Evolutionary conservation across 2,329 filamentous ascomycete species (phyloP).

Genomic region (Aspergillus sp.): DNA sequence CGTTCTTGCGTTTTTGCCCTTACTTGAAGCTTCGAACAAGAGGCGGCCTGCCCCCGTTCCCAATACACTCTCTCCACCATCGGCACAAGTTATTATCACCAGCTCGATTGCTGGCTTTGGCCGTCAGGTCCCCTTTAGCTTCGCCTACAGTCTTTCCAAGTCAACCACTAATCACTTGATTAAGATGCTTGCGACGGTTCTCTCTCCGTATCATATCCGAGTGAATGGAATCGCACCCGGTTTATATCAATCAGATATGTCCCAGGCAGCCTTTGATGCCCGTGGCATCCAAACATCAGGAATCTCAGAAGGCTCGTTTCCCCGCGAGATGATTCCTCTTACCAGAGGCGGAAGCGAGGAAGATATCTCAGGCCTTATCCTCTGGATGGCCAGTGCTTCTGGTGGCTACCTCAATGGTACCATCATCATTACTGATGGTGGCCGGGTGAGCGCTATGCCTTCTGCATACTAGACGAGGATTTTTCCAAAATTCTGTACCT

Average conservation of each 20-base stretch:
- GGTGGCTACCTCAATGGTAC: constrained; percentile 64
- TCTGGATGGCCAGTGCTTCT: constrained; percentile 61
- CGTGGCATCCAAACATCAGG: constrained; percentile 31
- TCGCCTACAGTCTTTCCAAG: constrained; percentile 45
- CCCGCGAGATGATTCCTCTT: constrained; percentile 50
- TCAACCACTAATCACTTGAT: constrained; percentile 45
- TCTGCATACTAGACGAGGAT: constrained; percentile 17
- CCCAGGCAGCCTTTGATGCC: constrained; percentile 44
- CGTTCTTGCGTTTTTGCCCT: constrained; percentile 34
- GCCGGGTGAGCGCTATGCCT: constrained; percentile 54
- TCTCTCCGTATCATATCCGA: constrained; percentile 39
- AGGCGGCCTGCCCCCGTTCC: constrained; percentile 24
- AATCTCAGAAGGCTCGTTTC: constrained; percentile 34
- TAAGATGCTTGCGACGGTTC: constrained; percentile 44
- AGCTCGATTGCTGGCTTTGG: constrained; percentile 44
- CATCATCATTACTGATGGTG: constrained; percentile 60
- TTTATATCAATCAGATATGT: constrained; percentile 59
- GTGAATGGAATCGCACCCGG: constrained; percentile 49
- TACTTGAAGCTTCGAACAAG: constrained; percentile 41
- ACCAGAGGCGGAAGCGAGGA: constrained; percentile 56
- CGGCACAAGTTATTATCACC: constrained; percentile 44
- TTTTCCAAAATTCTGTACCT: not conserved
- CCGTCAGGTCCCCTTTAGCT: constrained; percentile 31
- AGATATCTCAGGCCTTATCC: constrained; percentile 61
- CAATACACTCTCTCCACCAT: constrained; percentile 26